Evolutionary conservation across 768 basidiomycete species (phyloP).

Genomic region (Russula lepida): DNA sequence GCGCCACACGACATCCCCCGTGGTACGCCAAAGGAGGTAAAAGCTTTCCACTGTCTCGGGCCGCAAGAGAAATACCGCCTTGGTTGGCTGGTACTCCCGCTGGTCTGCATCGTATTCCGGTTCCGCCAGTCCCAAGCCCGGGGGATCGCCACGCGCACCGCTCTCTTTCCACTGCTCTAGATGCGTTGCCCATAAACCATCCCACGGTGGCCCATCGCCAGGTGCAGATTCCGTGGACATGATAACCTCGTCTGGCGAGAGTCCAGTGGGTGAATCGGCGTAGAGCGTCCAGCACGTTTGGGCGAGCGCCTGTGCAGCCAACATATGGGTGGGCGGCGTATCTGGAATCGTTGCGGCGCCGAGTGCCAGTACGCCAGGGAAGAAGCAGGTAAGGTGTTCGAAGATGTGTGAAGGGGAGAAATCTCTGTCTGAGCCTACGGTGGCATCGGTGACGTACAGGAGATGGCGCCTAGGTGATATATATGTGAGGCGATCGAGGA

Average conservation of each 20-base stretch:
- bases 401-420: slow-evolving; percentile 39
- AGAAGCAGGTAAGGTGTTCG: slow-evolving; percentile 75
- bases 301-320: slow-evolving; percentile 71
- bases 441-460: slow-evolving; percentile 62
- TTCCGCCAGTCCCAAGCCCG: neutral
- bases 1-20: slow-evolving; percentile 61
- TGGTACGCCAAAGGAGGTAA: slow-evolving; percentile 62
- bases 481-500: slow-evolving; percentile 57
- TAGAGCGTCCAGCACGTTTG: slow-evolving; percentile 68
- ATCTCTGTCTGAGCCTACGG: neutral
- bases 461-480: slow-evolving; percentile 56
- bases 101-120: neutral
- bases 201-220: slow-evolving; percentile 3
- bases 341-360: slow-evolving; percentile 57
- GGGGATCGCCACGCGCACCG: slow-evolving; percentile 6
- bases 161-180: slow-evolving; percentile 22
- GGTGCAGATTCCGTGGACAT: neutral
- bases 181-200: slow-evolving; percentile 5
- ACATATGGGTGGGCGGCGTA: slow-evolving; percentile 51
- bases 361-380: slow-evolving; percentile 67
- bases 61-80: slow-evolving; percentile 47
- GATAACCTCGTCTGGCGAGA: slow-evolving; percentile 57
- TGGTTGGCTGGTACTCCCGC: slow-evolving; percentile 46
- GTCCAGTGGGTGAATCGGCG: slow-evolving; percentile 59
- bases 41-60: slow-evolving; percentile 72